Conservation (phyloP, 106 monocot species). For the Ottelia alismoides region DNA sequence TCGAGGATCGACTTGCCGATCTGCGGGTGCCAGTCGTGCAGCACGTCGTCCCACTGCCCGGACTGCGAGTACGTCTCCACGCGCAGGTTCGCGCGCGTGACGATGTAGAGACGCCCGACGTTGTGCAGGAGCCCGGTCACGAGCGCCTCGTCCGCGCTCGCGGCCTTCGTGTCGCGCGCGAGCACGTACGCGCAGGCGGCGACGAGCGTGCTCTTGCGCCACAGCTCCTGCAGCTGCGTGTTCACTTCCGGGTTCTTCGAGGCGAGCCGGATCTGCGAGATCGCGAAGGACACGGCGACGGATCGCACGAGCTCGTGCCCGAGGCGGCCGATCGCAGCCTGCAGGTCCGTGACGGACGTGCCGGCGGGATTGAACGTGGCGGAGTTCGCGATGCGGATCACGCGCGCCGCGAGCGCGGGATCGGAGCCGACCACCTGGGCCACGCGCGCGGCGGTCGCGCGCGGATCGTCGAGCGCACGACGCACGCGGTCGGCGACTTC, state of each 20-base stretch:
- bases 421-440: no score
- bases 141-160: background rate
- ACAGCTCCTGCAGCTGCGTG: background rate
- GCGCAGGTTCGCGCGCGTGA: background rate
- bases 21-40: background rate
- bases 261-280: background rate
- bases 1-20: background rate
- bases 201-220: background rate
- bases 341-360: constrained; percentile 1
- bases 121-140: background rate
- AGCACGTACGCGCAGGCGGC: background rate
- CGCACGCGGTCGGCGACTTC: no score
- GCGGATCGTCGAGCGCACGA: no score
- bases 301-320: background rate
- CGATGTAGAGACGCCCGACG: background rate
- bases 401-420: no score
- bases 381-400: no score
- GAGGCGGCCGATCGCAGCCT: background rate
- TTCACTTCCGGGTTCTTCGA: background rate
- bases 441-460: no score
- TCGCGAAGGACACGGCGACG: background rate
- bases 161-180: background rate
- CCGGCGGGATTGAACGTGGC: no score
- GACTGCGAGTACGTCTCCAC: no score
- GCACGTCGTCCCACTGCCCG: no score